Percentiles rank a stretch among this genome's conserved stretches.
Evolutionary conservation across 2,329 filamentous ascomycete species (phyloP).

Genomic region (Chaetomium globosum): DNA sequence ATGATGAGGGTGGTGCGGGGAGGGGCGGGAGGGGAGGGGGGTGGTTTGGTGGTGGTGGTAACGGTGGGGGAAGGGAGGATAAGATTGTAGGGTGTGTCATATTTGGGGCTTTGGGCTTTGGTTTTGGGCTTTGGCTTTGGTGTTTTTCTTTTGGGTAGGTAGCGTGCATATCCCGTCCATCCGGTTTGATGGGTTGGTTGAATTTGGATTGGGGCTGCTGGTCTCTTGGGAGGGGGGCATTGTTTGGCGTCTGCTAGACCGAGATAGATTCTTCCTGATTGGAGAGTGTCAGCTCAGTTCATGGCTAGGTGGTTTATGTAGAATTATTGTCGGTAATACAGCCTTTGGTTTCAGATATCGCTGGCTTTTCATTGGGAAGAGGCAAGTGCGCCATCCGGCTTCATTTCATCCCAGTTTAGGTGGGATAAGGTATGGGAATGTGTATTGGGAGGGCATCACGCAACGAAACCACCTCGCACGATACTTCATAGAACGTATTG

Average conservation of each 20-base stretch:
- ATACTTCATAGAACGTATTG: background rate
- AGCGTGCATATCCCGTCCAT: slow-evolving; percentile 7
- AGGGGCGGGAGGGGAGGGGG: slow-evolving; percentile 51
- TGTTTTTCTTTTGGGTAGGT: background rate
- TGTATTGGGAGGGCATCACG: background rate
- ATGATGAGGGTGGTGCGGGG: slow-evolving; percentile 43
- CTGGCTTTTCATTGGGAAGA: background rate
- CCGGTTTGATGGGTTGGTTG: slow-evolving; percentile 10
- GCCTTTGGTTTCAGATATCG: background rate
- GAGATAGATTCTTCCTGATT: background rate
- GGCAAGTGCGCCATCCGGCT: background rate
- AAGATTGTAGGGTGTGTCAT: slow-evolving; percentile 34
- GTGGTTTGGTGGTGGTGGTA: slow-evolving; percentile 56
- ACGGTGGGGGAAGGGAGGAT: slow-evolving; percentile 41
- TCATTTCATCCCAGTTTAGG: background rate
- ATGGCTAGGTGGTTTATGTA: background rate
- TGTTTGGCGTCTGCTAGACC: slow-evolving; percentile 11
- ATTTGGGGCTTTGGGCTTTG: background rate
- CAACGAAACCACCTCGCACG: background rate
- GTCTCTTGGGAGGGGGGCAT: background rate
- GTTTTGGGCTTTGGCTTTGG: no score
- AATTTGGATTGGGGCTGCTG: background rate
- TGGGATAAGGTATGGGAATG: background rate
- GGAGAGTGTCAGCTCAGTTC: background rate
- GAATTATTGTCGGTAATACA: slow-evolving; percentile 1